Base-by-base conservation (phyloP, 73 alveolate species). In the Urostyla sp. region DNA sequence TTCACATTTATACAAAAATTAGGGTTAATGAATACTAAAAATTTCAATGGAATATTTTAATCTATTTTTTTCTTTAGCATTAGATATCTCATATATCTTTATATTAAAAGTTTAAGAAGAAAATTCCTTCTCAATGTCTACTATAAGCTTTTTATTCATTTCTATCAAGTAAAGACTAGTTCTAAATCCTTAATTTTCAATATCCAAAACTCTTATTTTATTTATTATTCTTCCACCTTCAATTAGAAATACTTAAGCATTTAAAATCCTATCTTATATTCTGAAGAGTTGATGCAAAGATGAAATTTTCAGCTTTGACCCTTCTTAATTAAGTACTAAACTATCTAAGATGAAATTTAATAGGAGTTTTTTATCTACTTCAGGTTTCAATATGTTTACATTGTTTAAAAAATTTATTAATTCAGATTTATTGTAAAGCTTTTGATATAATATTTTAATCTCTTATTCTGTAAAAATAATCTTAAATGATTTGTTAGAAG, bases 111-210 rank as follows among this genome's bases (percentile, higher is more conserved):
- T 45, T 37, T 69, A 46, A 30, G 44, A 67, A 3, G 72, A 24
- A 49, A 69, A 69, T 2, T 69, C 83, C 44, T 69, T 69, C 40
- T 69, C 83, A 6, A 49, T 16, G 48, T 69, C 49, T 21, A 69
- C 13, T 2, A 69, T 8, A 1, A 49, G 72, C 38, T 69, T 69
- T 7, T 54, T 2, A 30, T 31, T n/a, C 55, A 69, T 20, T 23
- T 69, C 83, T 10, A 69, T 46, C 45, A 46, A 32, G 31, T 67
- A 69, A 15, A 69, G 38, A 28, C 83, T 69, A 1, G 83, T 46
- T n/a, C 49, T 69, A 31, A 37, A 69, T 10, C 34, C 31, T 3
- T 23, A 1, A 48, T 6, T 2, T 6, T 69, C 83, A 13, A 59
- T 56, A 48, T 69, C 83, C 30, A 16, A 40, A 15, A 54, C 83